Base-by-base conservation (phyloP, 495 filamentous ascomycete genomes). In the Tuber magnatum region DNA sequence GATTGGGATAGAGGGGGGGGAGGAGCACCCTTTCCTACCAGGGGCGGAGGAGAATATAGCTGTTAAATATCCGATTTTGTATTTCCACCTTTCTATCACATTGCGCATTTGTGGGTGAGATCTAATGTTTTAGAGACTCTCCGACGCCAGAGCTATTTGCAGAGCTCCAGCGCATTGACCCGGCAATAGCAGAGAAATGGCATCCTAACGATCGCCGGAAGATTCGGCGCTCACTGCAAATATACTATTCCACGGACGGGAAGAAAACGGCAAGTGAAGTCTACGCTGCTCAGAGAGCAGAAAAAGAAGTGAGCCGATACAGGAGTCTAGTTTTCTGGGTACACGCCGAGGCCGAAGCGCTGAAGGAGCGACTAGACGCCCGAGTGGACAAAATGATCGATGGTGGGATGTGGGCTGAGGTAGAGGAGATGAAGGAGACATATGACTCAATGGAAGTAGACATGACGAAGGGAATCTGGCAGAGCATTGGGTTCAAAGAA, bases 401-500 rank as follows among this genome's bases (percentile, higher is more conserved):
- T 22, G 86, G 86, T 43, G 95, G 96, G 3, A 85, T 99, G 39
- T 81, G 89, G 70, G 81, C 83, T 32, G 89, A 83, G 72, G 84
- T 92, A 48, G 78, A 85, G 2, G 90, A 98, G 84, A 91, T 92
- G 1, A 83, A 87, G 69, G 85, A 82, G 1, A 87, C 97, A 77
- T 88, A 88, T 46, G 83, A 87, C 5, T 89, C 87, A 72, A 82
- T 90, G 3, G 83, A 41, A 24, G 84, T 95, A 35, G 92, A 98
- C 78, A 85, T 87, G 71, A 91, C 88, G 0, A 88, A 90, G 42
- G 96, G 96, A 4, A 95, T 98, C 22, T 98, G 94, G 93, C 90
- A 95, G 71, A 94, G 94, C 18, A 98, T 99, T 78, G 96, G 96
- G 0, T 97, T 93, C 83, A 97, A 95, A 80, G 93, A 99, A 83